Conservation (phyloP, 176 grass and related monocot species). For the Bonia amplexicaulis region DNA sequence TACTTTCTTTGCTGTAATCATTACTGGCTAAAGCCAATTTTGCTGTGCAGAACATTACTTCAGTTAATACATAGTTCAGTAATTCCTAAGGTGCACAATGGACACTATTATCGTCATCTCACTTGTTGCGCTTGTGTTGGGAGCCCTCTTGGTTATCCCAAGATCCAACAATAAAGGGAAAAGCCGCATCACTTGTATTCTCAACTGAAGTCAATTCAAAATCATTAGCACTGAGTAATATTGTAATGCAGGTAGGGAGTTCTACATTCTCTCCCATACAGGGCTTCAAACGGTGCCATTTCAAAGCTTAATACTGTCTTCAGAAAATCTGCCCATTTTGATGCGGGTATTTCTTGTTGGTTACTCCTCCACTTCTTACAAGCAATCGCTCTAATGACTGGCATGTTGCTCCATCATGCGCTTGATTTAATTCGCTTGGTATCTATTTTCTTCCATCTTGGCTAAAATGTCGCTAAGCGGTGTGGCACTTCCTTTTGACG, state of each 20-base stretch:
- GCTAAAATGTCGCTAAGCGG: no score
- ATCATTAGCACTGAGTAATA: background rate
- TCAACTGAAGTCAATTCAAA: background rate
- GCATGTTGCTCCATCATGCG: no score
- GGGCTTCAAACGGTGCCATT: no score
- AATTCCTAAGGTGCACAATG: conserved; percentile 31
- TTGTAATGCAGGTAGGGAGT: conserved; percentile 40
- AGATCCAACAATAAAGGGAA: conserved; percentile 61
- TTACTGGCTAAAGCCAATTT: background rate
- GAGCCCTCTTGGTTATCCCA: conserved; percentile 56
- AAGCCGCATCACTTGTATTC: background rate
- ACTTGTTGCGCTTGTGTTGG: conserved; percentile 42
- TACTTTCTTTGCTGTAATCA: background rate
- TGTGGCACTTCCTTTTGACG: no score
- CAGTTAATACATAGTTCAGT: background rate
- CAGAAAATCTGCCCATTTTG: no score
- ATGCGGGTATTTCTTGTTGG: no score
- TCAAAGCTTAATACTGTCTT: no score
- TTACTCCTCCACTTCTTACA: no score
- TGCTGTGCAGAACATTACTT: background rate
- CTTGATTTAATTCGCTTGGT: no score
- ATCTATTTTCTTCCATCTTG: no score
- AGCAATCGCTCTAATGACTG: no score
- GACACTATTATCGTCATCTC: conserved; percentile 39
- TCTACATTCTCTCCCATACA: no score